These are phyloP conservation scores for Glutinoglossum americanum DNA, from an alignment of 495 filamentous ascomycete species.

Conservation along the genomic window DNA sequence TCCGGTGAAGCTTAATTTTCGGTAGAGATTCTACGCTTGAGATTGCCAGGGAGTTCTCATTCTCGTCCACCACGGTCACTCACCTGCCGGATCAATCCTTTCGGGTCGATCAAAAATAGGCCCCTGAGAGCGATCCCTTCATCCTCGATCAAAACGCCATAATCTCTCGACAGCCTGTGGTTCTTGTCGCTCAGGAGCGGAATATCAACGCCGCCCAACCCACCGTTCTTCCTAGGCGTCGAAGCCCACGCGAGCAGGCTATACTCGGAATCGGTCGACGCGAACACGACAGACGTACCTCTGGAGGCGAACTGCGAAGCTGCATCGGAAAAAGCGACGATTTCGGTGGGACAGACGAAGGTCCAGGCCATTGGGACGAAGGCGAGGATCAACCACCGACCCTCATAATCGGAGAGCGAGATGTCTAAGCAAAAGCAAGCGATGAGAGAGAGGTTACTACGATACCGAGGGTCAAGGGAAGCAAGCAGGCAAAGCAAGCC, in stretches of 20 bases:
- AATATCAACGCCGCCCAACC: conserved; percentile 29
- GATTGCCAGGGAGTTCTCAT: too few relatives aligned
- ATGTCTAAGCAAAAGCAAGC: conserved; percentile 19
- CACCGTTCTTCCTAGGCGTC: conserved; percentile 28
- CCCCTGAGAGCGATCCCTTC: conserved; percentile 33
- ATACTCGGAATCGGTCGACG: conserved; percentile 26
- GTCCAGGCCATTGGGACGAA: conserved; percentile 34
- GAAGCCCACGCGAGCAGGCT: conserved; percentile 33
- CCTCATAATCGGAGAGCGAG: conserved; percentile 20
- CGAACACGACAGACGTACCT: conserved; percentile 28
- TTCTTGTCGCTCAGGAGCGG: conserved; percentile 34
- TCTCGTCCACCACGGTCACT: too few relatives aligned
- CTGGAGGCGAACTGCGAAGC: conserved; percentile 22
- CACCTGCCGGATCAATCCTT: conserved; percentile 27
- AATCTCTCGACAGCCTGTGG: conserved; percentile 29
- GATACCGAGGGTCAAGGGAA: too few relatives aligned
- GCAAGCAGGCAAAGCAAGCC: too few relatives aligned
- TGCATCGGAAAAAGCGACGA: conserved; percentile 27
- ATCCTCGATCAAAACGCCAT: conserved; percentile 35
- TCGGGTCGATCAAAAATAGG: conserved; percentile 38
- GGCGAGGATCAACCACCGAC: conserved; percentile 27
- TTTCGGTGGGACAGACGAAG: conserved; percentile 31
- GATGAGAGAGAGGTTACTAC: conserved; percentile 3
- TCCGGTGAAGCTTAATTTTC: not conserved
- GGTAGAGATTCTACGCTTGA: too few relatives aligned